Base-by-base conservation (phyloP, 768 basidiomycete genomes). In the Pleurotus sapidus region DNA sequence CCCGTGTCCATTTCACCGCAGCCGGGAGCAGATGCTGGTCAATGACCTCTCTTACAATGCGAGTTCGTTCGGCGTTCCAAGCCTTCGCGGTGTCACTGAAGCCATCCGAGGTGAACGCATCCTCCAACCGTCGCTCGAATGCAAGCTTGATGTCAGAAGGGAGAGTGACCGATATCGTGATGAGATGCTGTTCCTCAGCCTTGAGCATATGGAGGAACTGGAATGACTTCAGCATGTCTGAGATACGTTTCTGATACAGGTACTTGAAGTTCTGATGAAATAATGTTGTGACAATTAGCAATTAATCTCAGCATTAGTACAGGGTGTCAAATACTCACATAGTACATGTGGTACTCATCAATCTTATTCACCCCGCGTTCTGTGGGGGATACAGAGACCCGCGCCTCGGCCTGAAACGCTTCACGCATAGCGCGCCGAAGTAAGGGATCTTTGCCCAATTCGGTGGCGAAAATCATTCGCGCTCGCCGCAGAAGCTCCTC, bases 401-500 rank as follows among this genome's bases (percentile, higher is more conserved):
- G 77, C 2, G 89, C 96, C 60, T 88, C 84, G 11, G 79, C 76
- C 65, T 82, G 86, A 78, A 94, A 95, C 38, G 83, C 67, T 56
- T 85, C 79, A 51, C 97, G 85, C 50, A 93, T 85, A 57, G 86
- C 80, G 60, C 87, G 85, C 42, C 93, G 80, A 27, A 99, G 80
- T 9, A 93, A 74, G 11, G 96, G 96, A 68, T 99, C 96, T 67
- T 91, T 95, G 34, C 92, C 91, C 15, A 98, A 80, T 68, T 98
- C 97, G 0, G 91, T 93, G 5, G 89, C 82, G 47, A 98, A 73
- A 56, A 98, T 88, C 78, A 92, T 82, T 48, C 91, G 84, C 8
- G 93, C 91, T 34, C 83, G 83, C 47, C 78, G 78, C 46, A 94
- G 80, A 24, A 91, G 68, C 54, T 92, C 88, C 56, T 91, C 86